Base-by-base conservation (phyloP, 2,329 filamentous ascomycete genomes). In the Hypoxylon sp. region DNA sequence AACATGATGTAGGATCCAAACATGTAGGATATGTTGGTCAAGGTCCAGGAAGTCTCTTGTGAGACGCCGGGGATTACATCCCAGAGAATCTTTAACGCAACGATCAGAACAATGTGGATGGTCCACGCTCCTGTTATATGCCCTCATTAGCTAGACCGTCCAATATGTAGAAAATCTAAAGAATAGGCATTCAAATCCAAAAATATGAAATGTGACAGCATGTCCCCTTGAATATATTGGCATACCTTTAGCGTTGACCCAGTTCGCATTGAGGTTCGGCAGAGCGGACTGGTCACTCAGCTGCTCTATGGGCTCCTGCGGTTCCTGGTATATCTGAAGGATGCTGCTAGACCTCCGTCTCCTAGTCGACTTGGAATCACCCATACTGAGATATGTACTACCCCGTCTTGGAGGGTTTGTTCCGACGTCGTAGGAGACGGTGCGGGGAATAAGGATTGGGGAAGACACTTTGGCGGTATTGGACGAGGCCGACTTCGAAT, bases 1-100 rank as follows among this genome's bases (percentile, higher is more conserved):
- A 99, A 99, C 96, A 99, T 99, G 80, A 99, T 88, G 81, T 98
- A 99, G 43, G 95, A 97, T 75, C 94, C 94, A 76, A 96, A 92
- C 94, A 98, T 98, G 86, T 99, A 99, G 54, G 94, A 94, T 80
- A 98, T 97, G 81, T 99, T 99, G 80, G 94, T 97, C 73, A 99
- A 85, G 9, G 96, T 99, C 96, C 96, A 99, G 67, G 95, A 98
- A 41, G 94, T 97, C 82, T 99, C 96, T 81, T 98, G 96, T 32
- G 95, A 97, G 74, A 98, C 92, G 72, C 94, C 94, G 16, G 96
- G 96, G 68, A 99, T 91, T 76, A 97, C 95, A 81, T 97, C 94
- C 85, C 95, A 99, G 76, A 99, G 88, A 77, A 99, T 95, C 83
- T 99, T 99, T 78, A 97, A 88, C 76, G 89, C 88, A 65, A 91